Evolutionary conservation across 2,329 filamentous ascomycete species (phyloP).

Genomic region (Ophiobolus disseminans): DNA sequence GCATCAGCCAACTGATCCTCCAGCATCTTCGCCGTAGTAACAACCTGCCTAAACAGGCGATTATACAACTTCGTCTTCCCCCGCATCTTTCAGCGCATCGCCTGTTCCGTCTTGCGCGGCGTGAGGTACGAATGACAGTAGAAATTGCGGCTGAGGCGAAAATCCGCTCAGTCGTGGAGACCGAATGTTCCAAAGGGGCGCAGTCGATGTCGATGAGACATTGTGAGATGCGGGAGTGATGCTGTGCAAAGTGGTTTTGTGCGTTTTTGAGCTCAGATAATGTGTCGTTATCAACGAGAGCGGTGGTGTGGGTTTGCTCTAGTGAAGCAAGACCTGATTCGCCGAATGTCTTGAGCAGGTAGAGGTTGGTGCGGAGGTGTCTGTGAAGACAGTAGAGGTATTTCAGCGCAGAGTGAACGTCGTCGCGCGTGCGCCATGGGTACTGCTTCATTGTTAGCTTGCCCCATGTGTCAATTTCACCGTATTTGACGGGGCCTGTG

Average conservation of each 20-base stretch:
- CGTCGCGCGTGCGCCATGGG: neutral
- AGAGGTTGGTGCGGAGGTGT: neutral
- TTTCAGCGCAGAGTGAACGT: neutral
- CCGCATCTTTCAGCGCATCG: neutral
- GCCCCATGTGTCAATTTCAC: neutral
- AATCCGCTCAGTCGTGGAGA: neutral
- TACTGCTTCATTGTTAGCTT: neutral
- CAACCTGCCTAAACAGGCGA: neutral
- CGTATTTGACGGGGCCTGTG: too few species aligned
- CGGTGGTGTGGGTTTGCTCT: neutral
- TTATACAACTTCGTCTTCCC: neutral
- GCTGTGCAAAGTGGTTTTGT: neutral
- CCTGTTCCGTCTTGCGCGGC: neutral
- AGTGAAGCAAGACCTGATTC: neutral
- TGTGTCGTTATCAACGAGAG: too few species aligned
- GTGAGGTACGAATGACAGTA: neutral
- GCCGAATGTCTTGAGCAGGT: neutral
- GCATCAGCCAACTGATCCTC: neutral
- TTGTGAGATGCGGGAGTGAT: neutral
- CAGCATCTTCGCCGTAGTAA: neutral
- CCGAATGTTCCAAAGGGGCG: neutral
- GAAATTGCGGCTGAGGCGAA: neutral
- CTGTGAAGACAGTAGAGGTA: neutral
- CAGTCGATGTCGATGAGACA: neutral
- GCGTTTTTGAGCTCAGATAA: neutral